Evolutionary conservation across 768 basidiomycete species (phyloP).

Genomic region (Myochromella boudieri): DNA sequence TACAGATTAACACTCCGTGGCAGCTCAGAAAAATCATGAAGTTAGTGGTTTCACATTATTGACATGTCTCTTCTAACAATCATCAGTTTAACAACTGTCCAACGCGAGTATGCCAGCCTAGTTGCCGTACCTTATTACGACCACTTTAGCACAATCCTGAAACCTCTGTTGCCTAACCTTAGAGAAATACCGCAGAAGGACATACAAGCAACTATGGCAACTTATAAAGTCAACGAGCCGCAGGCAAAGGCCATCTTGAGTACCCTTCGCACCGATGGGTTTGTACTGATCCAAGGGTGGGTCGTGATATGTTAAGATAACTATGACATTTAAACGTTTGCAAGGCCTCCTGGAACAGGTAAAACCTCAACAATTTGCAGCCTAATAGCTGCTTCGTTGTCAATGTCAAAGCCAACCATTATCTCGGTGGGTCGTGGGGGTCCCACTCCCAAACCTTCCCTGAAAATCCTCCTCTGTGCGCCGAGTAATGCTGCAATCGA

Average conservation of each 20-base stretch:
- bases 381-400: conserved; percentile 81
- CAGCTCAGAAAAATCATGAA: conserved; percentile 76
- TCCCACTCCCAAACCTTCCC: conserved; percentile 39
- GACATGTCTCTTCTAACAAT: conserved; percentile 1
- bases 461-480: conserved; percentile 86
- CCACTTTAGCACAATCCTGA: conserved; percentile 65
- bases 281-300: conserved; percentile 94
- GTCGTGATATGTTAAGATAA: conserved; percentile 11
- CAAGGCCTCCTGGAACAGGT: conserved; percentile 94
- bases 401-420: conserved; percentile 57
- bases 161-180: conserved; percentile 55
- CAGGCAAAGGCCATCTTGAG: conserved; percentile 88
- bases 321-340: conserved; percentile 1
- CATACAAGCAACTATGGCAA: conserved; percentile 63
- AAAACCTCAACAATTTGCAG: conserved; percentile 98
- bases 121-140: conserved; percentile 83
- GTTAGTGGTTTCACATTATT: conserved; percentile 40
- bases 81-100: conserved; percentile 80
- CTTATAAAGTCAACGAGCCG: conserved; percentile 84
- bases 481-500: conserved; percentile 99
- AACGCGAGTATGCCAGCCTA: conserved; percentile 90
- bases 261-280: conserved; percentile 70
- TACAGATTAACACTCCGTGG: conserved; percentile 71
- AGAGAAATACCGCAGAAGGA: conserved; percentile 47
- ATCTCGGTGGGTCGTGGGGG: conserved; percentile 50